Conservation (phyloP, 768 basidiomycete species). For the Lactifluus hygrophoroides region DNA sequence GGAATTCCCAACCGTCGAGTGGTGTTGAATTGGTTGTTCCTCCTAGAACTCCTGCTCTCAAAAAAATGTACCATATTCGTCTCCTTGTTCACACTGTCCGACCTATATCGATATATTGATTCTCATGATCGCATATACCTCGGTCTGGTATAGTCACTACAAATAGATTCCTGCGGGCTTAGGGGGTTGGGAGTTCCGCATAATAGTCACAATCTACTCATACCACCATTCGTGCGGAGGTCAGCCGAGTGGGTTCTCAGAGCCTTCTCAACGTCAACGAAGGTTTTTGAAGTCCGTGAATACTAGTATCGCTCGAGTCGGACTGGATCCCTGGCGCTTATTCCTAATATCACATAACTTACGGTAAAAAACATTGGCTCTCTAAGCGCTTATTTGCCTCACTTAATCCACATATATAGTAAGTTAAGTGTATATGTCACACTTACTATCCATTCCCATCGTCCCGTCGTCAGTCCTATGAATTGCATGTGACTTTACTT, state of each 20-base stretch:
- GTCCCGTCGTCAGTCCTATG: no score
- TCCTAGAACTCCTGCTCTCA: slow-evolving; percentile 4
- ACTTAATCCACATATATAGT: no score
- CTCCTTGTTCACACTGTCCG: slow-evolving; percentile 2
- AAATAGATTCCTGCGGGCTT: not conserved
- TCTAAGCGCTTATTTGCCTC: no score
- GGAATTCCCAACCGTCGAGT: not conserved
- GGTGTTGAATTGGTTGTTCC: not conserved
- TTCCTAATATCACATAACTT: no score
- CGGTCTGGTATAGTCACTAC: slow-evolving; percentile 6
- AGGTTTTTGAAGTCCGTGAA: not conserved
- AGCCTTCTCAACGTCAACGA: not conserved
- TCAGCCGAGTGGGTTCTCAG: slow-evolving; percentile 1
- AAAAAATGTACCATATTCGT: slow-evolving; percentile 16
- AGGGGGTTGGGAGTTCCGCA: not conserved
- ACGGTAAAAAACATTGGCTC: no score
- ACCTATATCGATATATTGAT: no score
- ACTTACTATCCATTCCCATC: no score
- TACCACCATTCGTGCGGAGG: not conserved
- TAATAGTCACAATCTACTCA: not conserved
- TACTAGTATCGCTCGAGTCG: not conserved
- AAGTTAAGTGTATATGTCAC: no score
- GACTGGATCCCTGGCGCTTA: no score
- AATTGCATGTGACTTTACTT: no score
- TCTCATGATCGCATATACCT: slow-evolving; percentile 8